Evolutionary conservation across 2,329 filamentous ascomycete genomes (phyloP), one percentile per base, ranked within the genome.

Genomic region (Neofusicoccum sp.): DNA sequence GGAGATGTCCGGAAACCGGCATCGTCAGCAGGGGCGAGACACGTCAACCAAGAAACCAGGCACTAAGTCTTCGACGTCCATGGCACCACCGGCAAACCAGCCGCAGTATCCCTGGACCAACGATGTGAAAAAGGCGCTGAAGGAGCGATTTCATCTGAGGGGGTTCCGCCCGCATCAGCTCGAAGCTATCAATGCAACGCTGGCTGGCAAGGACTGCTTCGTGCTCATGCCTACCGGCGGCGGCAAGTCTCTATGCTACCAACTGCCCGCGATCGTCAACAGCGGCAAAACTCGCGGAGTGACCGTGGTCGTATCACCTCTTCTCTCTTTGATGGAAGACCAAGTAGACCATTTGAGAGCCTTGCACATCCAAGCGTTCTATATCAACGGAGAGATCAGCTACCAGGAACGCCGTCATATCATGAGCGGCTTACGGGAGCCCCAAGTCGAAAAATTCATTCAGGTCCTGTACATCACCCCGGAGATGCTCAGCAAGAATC

Each of bases 221-320:
- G 90, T 99, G 14, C 82, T 99, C 43, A 99, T 99, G 95, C 95
- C 96, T 2, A 99, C 95, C 0, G 95, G 95, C 60, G 95, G 95
- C 65, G 95, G 95, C 45, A 99, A 99, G 74, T 98, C 94, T 1
- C 82, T 99, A 1, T 98, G 95, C 75, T 99, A 99, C 74, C 96
- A 99, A 75, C 80, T 99, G 11, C 96, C 95, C 12, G 92, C 95
- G 2, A 85, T 98, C 22, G 84, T 99, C 36, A 86, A 83, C 52
- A 90, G 87, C 49, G 95, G 95, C 47, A 90, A 85, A 70, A 98
- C 94, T 0, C 82, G 82, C 37, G 96, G 95, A 3, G 88, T 99
- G 29, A 98, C 94, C 0, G 84, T 99, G 61, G 95, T 99, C 2
- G 87, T 99, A n/a, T 98, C 94, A 0, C 95, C 95, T 3, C 80